These are phyloP conservation scores for Cucurbitaria berberidis DNA, from an alignment of 2,329 filamentous ascomycete genomes.

Conservation along the genomic window DNA sequence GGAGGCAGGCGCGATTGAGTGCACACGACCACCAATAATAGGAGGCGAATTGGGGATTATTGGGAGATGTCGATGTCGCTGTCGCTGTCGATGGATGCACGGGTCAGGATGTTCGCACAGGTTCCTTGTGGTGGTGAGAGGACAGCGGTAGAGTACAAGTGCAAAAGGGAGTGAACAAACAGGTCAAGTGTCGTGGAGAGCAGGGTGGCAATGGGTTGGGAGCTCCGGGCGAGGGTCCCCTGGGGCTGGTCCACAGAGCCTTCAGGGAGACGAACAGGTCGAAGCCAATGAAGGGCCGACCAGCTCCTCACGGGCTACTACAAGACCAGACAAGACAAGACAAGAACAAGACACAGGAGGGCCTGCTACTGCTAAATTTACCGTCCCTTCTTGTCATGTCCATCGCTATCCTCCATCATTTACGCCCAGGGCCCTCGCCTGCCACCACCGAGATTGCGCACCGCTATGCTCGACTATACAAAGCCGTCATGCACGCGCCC, in stretches of 20 bases:
- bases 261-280: conserved; percentile 24
- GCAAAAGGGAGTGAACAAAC: neutral
- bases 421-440: conserved; percentile 7
- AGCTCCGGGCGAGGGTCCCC: conserved; percentile 1
- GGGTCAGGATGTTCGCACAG: no score
- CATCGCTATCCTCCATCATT: no score
- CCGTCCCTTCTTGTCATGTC: no score
- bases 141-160: neutral
- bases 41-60: no score
- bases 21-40: conserved; percentile 4
- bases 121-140: neutral
- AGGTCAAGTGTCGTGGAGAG: neutral
- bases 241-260: conserved; percentile 8
- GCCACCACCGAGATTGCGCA: conserved; percentile 2
- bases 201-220: conserved; percentile 6
- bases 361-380: conserved; percentile 35
- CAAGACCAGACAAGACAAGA: no score
- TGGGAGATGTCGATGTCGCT: no score
- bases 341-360: conserved; percentile 30
- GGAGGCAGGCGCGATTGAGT: no score
- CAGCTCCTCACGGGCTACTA: no score
- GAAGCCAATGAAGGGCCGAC: conserved; percentile 20
- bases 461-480: conserved; percentile 5
- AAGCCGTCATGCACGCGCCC: conserved; percentile 8
- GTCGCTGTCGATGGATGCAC: no score